phyloP scores from a whole-genome alignment of 2,329 filamentous ascomycete genomes.

The Nothophoma quercina region DNA sequence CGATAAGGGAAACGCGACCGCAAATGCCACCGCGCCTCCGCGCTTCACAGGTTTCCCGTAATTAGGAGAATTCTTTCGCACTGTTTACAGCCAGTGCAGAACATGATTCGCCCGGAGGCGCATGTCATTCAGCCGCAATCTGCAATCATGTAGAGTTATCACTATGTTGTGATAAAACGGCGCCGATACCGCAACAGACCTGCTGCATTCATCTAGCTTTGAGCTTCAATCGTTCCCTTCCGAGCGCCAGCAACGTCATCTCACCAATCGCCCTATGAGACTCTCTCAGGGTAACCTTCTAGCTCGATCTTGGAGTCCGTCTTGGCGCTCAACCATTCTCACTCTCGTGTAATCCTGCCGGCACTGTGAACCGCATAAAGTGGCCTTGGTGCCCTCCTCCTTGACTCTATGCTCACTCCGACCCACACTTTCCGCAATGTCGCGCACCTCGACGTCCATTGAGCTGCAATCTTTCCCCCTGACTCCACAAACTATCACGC shows the following conservation, averaged over 20 bases:
- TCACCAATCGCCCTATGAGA: not conserved
- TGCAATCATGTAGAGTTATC: not conserved
- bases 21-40: not conserved
- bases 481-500: constrained; percentile 18
- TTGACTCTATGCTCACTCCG: not conserved
- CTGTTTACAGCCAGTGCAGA: not conserved
- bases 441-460: constrained; percentile 35
- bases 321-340: too few relatives aligned
- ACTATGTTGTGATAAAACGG: not conserved
- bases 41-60: not conserved
- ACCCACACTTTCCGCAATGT: constrained; percentile 25
- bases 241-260: constrained; percentile 7
- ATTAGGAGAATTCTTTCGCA: constrained; percentile 6
- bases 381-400: not conserved
- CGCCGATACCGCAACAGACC: not conserved
- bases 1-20: constrained; percentile 7
- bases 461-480: constrained; percentile 30
- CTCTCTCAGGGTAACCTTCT: not conserved
- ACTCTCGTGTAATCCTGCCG: not conserved
- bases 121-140: not conserved
- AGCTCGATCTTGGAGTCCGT: not conserved
- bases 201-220: constrained; percentile 7
- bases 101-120: constrained; percentile 5
- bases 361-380: not conserved
- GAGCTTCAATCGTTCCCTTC: not conserved